Base-by-base conservation (phyloP, 192 early-diverging fungal species). In the Rhizoclosmatium globosum region DNA sequence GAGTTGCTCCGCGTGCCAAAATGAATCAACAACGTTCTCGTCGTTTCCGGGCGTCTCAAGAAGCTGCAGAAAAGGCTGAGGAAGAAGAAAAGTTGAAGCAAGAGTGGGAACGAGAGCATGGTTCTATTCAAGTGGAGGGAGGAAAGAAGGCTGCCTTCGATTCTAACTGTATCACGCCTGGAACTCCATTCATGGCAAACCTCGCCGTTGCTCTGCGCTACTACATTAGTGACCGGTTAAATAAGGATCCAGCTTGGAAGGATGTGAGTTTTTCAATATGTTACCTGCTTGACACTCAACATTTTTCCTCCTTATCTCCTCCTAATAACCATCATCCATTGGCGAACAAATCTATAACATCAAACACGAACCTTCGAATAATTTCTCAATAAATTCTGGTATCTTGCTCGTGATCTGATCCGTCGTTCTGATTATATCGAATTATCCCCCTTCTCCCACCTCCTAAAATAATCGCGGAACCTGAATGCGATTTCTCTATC, bases 21-120 rank as follows among this genome's bases (percentile, higher is more conserved):
- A 99, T 99, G 97, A 99, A 99, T 80, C 96, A 99, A 84, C 98
- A 99, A 85, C 93, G 98, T 15, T 95, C 95, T 3, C 91, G 98
- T 45, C 93, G 98, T 53, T 99, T 99, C 88, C 91, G 96, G 71
- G 95, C 98, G 1, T 95, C 97, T 39, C 94, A 92, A 83, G 97
- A 98, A 80, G 92, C 90, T 1, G 80, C 87, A 64, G 91, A 91
- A 43, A 87, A 88, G 60, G 83, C 85, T 11, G 87, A 85, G 74
- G 85, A 84, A 84, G 89, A 89, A 77, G 87, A 87, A 70, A 70
- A 76, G 39, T 53, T 89, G 4, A 57, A 86, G 19, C 71, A 72
- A 58, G 89, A 90, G 44, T 88, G 86, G 86, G 85, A 84, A 78
- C 70, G 58, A 19, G 44, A 73, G 41, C 65, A 67, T 56, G 74